Conservation (phyloP, 306 rosid species). For the Vigna mungo region DNA sequence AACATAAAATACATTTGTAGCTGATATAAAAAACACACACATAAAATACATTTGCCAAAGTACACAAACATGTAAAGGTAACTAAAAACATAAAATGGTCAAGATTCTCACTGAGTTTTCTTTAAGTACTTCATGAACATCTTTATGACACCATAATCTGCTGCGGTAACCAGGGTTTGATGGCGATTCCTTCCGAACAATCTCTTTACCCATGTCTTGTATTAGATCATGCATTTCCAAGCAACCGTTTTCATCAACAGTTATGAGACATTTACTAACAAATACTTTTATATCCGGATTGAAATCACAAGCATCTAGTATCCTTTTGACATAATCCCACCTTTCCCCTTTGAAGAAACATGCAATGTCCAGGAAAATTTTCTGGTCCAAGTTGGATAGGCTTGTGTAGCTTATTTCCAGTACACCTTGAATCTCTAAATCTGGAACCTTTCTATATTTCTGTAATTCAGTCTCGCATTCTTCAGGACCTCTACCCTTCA, state of each 20-base stretch:
- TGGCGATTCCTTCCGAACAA: constrained; percentile 28
- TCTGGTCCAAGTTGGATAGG: not conserved
- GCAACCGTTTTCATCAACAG: constrained; percentile 3
- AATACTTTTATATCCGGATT: not conserved
- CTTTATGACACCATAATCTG: constrained; percentile 33
- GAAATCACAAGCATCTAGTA: constrained; percentile 19
- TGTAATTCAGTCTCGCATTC: constrained; percentile 27
- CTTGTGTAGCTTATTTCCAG: constrained; percentile 33
- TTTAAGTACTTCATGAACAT: constrained; percentile 11
- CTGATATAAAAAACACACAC: too few relatives aligned
- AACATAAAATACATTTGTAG: not conserved
- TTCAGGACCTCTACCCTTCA: not conserved
- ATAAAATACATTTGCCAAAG: not conserved
- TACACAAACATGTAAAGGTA: not conserved
- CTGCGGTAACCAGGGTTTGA: not conserved
- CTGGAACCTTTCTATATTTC: constrained; percentile 6
- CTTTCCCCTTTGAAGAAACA: constrained; percentile 34
- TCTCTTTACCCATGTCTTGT: constrained; percentile 38
- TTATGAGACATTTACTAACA: constrained; percentile 14
- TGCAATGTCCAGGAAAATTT: constrained; percentile 39
- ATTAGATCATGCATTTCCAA: constrained; percentile 38
- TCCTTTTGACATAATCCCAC: constrained; percentile 22
- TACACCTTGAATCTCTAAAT: constrained; percentile 1
- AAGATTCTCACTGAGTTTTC: constrained; percentile 14
- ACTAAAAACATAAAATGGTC: not conserved